phyloP scores from a whole-genome alignment of 208 protist genomes.

The Trypanosoma boissoni region DNA sequence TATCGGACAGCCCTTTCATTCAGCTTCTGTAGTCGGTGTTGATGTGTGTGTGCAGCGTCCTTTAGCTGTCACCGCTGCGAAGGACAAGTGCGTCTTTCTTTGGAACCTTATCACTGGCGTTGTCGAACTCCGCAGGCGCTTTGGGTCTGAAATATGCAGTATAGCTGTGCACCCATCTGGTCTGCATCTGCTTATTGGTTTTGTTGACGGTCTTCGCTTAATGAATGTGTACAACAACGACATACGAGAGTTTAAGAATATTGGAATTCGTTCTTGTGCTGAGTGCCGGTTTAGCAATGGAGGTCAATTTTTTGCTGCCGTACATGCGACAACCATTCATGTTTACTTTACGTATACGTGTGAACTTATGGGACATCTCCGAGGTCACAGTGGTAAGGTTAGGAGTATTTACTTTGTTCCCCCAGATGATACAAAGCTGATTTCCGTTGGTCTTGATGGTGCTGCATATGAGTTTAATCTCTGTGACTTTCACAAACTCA shows the following conservation, averaged over 20 bases:
- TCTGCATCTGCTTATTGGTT: conserved; percentile 93
- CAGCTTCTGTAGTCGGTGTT: conserved; percentile 82
- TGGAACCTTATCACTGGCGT: conserved; percentile 96
- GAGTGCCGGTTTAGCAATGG: conserved; percentile 94
- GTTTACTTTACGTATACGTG: conserved; percentile 96
- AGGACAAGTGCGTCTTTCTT: conserved; percentile 90
- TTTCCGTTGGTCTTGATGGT: conserved; percentile 93
- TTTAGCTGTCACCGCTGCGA: conserved; percentile 91
- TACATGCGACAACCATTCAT: conserved; percentile 94
- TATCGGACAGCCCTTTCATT: conserved; percentile 91
- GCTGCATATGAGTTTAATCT: conserved; percentile 95
- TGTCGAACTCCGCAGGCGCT: conserved; percentile 91
- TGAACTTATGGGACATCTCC: conserved; percentile 93
- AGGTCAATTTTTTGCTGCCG: conserved; percentile 96
- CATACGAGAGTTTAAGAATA: conserved; percentile 92
- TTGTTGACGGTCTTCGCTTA: conserved; percentile 93
- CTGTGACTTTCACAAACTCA: conserved; percentile 89
- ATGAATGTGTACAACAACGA: conserved; percentile 97
- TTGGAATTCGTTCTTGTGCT: conserved; percentile 91
- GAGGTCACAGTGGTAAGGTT: conserved; percentile 95
- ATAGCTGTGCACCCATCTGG: conserved; percentile 95
- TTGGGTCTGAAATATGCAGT: conserved; percentile 91
- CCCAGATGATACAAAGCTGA: conserved; percentile 90
- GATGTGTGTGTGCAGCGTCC: conserved; percentile 95
- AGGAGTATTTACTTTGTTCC: conserved; percentile 83